phyloP scores from a whole-genome alignment of 1,284 basidiomycete genomes.

The Papiliotrema terrestris region DNA sequence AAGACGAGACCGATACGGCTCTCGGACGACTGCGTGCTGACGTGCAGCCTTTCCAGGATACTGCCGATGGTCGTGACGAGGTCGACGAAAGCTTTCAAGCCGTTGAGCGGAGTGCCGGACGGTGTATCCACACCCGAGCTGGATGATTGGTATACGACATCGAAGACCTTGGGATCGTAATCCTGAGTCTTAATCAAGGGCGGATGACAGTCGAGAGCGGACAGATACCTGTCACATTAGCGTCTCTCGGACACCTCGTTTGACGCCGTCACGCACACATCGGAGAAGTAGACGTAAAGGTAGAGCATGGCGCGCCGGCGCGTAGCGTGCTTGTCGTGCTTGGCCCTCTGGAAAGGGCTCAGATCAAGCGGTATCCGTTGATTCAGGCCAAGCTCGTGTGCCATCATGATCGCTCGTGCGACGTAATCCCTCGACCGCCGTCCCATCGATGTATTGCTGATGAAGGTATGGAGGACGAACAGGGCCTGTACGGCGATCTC shows the following conservation, averaged over 20 bases:
- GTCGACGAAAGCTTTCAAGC: conserved; percentile 17
- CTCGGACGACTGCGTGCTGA: background rate
- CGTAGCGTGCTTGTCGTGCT: background rate
- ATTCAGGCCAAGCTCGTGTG: conserved; percentile 19
- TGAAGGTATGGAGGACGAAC: conserved; percentile 17
- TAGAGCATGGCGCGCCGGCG: conserved; percentile 16
- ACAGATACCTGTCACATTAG: conserved; percentile 10
- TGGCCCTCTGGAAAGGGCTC: background rate
- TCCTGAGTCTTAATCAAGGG: conserved; percentile 19
- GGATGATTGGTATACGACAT: conserved; percentile 4
- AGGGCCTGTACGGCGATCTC: conserved; percentile 19
- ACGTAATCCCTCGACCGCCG: conserved; percentile 19
- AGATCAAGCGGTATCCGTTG: conserved; percentile 7
- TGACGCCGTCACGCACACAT: conserved; percentile 16
- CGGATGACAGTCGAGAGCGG: conserved; percentile 16
- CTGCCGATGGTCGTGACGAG: conserved; percentile 13
- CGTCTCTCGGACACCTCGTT: background rate
- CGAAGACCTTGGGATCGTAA: conserved; percentile 15
- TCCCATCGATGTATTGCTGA: conserved; percentile 20
- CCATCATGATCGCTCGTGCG: conserved; percentile 23
- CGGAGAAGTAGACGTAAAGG: conserved; percentile 23
- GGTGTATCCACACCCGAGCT: conserved; percentile 11
- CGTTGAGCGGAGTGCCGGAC: conserved; percentile 5
- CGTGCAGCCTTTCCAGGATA: conserved; percentile 12
- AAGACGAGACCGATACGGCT: conserved; percentile 7